Evolutionary conservation across 2,329 filamentous ascomycete species (phyloP).

Genomic region (Trichoderma sp.): DNA sequence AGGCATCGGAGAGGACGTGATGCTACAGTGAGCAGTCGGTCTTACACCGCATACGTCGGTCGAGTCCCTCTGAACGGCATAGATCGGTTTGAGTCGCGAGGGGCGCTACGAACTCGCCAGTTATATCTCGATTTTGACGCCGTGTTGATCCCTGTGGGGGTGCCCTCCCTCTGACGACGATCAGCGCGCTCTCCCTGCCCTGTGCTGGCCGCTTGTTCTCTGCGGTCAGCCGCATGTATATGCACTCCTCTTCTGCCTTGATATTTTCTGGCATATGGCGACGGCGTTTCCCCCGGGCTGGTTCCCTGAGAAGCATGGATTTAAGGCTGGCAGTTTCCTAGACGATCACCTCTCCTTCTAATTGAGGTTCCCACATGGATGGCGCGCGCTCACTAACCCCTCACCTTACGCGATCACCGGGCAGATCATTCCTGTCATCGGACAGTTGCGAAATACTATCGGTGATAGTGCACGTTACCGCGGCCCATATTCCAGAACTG

Average conservation of each 20-base stretch:
- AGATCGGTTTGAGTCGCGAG: not conserved
- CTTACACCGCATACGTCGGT: not conserved
- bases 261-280: slow-evolving; percentile 13
- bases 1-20: slow-evolving; percentile 46
- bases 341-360: not conserved
- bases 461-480: not conserved
- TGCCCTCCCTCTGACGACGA: not conserved
- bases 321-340: not conserved
- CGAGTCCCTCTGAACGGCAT: not conserved
- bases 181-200: not conserved
- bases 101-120: not conserved
- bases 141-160: slow-evolving; percentile 3
- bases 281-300: slow-evolving; percentile 11
- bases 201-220: not conserved
- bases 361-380: slow-evolving; percentile 6
- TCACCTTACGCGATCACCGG: slow-evolving; percentile 9
- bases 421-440: slow-evolving; percentile 16
- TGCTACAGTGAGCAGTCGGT: slow-evolving; percentile 31
- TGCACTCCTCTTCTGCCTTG: not conserved
- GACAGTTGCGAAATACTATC: slow-evolving; percentile 1
- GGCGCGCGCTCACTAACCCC: slow-evolving; percentile 4
- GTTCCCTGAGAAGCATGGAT: slow-evolving; percentile 6
- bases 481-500: slow-evolving; percentile 4
- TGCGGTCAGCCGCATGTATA: not conserved
- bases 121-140: not conserved